Evolutionary conservation across 768 basidiomycete species (phyloP), one percentile per base, ranked within the genome.

Genomic region (Cubamyces sp.): DNA sequence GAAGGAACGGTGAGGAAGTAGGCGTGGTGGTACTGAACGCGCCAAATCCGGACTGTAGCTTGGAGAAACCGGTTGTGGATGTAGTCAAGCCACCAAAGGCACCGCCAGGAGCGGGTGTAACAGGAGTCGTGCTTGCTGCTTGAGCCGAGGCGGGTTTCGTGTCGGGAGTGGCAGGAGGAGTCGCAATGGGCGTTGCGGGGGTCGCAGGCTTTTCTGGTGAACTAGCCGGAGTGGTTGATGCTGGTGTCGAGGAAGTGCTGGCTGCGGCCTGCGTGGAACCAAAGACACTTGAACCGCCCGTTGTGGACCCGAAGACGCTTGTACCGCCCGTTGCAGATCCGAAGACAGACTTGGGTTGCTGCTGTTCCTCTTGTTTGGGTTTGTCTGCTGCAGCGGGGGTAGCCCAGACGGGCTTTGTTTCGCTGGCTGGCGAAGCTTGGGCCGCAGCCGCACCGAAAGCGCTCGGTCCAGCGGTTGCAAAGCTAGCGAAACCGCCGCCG

Each of bases 71-170:
- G 18, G 23, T 61, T 3, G 66, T 30, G 6, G 66, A 64, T 18
- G 66, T 63, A 8, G 54, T 64, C 30, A 68, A 63, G 8, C 61
- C 53, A 7, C 52, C 57, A 40, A 70, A 70, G 1, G 66, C 66
- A 2, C 62, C 62, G 8, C 65, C 65, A 1, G 51, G 11, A 7
- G 61, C 40, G 11, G 57, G 37, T 9, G 40, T 47, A 28, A 54
- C 21, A 5, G 61, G 41, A 5, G 26, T 34, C 14, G 62, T 45
- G 46, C 55, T 60, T 19, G 41, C 21, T 5, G 48, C 25, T 2
- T 50, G 16, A 15, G 25, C 14, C 15, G 60, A 12, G 15, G 25
- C 28, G 9, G 47, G 53, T 8, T 54, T 54, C 2, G 21, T 15
- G 14, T 54, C 28, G 1, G 59, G 43, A 1, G 59, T 45, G 3